Base-by-base conservation (phyloP, 495 filamentous ascomycete genomes). In the Astrothelium macrocarpum region DNA sequence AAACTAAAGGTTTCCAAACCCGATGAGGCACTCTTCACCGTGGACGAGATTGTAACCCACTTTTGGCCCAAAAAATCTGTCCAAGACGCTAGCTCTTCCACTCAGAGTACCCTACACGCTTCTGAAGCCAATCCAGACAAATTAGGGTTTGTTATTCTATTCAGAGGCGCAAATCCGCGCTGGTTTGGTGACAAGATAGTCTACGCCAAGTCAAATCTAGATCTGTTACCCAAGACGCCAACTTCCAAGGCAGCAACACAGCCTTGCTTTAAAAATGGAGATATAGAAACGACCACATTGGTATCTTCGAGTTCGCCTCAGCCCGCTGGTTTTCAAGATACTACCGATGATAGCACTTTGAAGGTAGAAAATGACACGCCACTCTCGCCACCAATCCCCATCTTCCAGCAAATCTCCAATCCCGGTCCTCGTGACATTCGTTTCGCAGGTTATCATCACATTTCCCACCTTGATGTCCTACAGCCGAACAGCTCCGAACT, bases 131-230 rank as follows among this genome's bases (percentile, higher is more conserved):
- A 26, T 11, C 67, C 67, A 12, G 65, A 63, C 59, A 23, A 65
- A 60, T 53, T 70, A 4, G 60, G 62, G 23, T 67, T 53, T 43
- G 34, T 70, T 10, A 31, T 70, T 4, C 61, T 70, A 18, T 70
- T 60, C 59, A 20, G 60, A 5, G 49, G 61, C 14, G 67, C 67
- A 1, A 70, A 70, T 31, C 67, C 67, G 1, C 59, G 59, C 28
- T 70, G 65, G 62, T 53, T 59, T 20, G 23, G 29, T 10, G 65
- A 67, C 26, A n/a, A 62, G 3, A 67, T 65, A 29, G 61, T 70
- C 45, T 70, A 31, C 61, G 61, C 61, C 28, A 70, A 67, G 43
- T 65, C 62, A 2, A 60, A 56, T 56, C 63, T 67, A 1, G 62
- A 65, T 11, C 59, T 70, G 9, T 46, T 70, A 32, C 65, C 62